phyloP scores from a whole-genome alignment of 2,329 filamentous ascomycete genomes.

The Aspergillus tamarii region DNA sequence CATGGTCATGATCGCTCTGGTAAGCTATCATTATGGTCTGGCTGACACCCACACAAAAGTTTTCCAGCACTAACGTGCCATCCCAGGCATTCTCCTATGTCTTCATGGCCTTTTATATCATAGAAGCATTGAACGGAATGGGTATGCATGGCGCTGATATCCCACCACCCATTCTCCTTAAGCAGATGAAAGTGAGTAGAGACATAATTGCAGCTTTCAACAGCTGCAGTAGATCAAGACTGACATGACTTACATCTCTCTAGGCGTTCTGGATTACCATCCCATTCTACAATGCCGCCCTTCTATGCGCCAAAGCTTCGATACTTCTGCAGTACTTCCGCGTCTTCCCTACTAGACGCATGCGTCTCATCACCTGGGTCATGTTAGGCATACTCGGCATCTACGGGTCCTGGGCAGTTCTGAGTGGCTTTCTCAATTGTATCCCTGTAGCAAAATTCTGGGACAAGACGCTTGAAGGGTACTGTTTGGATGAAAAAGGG shows the following conservation, averaged over 20 bases:
- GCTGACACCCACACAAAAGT: neutral
- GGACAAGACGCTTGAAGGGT: conserved; percentile 31
- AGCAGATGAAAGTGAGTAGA: conserved; percentile 37
- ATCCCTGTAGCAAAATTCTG: conserved; percentile 42
- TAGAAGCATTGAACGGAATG: conserved; percentile 40
- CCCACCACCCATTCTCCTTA: conserved; percentile 29
- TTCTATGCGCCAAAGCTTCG: conserved; percentile 49
- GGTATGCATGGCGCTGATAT: conserved; percentile 39
- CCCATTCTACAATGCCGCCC: conserved; percentile 43
- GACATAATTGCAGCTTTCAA: neutral
- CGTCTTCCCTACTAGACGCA: conserved; percentile 43
- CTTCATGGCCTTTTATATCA: conserved; percentile 40
- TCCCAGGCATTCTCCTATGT: conserved; percentile 35
- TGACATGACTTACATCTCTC: neutral
- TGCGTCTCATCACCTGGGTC: conserved; percentile 40
- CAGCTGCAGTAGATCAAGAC: neutral
- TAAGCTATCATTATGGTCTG: conserved; percentile 17
- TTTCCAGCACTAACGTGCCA: conserved; percentile 2
- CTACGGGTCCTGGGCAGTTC: conserved; percentile 40
- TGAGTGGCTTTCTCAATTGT: conserved; percentile 42
- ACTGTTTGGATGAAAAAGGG: conserved; percentile 42
- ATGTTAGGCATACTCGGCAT: conserved; percentile 41
- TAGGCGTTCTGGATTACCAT: conserved; percentile 44
- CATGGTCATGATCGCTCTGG: conserved; percentile 40
- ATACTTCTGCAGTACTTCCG: conserved; percentile 55